Base-by-base conservation (phyloP, 345 rosid species). In the Noccaea caerulescens region DNA sequence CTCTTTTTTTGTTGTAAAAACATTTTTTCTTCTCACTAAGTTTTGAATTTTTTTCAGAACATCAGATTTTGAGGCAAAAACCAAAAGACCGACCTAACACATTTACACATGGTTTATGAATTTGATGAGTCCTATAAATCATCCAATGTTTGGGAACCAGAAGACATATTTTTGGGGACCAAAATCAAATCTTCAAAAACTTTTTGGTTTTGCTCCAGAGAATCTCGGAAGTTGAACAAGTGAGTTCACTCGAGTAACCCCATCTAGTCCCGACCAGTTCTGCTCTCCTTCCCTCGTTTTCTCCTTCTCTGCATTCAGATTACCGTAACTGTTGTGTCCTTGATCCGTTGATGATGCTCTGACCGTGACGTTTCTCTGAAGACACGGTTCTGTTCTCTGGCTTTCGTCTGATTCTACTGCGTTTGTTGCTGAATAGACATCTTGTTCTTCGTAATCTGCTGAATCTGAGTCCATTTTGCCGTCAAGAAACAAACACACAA, bases 191-290 rank as follows among this genome's bases (percentile, higher is more conserved):
- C 69, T 71, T 56, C 60, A 74, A 42, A 68, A 49, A 32, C 84
- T 75, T 72, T 66, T 74, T 11, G 80, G 86, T 59, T 80, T 81
- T 80, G 89, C 96, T 76, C 72, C 93, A 0, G 90, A 87, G 80
- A 95, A 95, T 85, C 99, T 84, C 3, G 99, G 99, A 75, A 95
- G 98, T 58, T 92, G 98, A 67, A 95, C 97, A 5, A 95, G 91
- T 3, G 99, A 95, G 84, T 95, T 95, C 67, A 95, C 98, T 70
- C 99, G 83, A 0, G 99, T 92, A 36, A 92, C 96, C 1, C 99
- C 98, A 82, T 95, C 98, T 80, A 95, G 79, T 53, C 98, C 94
- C 0, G 81, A 86, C 99, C 99, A 95, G 62, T 85, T 80, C 70
- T 92, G 96, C 66, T 92, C 98, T 58, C 91, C 97, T 39, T 63